Conservation (phyloP, 108 stramenopile species). For the Epithemia pelagica region DNA sequence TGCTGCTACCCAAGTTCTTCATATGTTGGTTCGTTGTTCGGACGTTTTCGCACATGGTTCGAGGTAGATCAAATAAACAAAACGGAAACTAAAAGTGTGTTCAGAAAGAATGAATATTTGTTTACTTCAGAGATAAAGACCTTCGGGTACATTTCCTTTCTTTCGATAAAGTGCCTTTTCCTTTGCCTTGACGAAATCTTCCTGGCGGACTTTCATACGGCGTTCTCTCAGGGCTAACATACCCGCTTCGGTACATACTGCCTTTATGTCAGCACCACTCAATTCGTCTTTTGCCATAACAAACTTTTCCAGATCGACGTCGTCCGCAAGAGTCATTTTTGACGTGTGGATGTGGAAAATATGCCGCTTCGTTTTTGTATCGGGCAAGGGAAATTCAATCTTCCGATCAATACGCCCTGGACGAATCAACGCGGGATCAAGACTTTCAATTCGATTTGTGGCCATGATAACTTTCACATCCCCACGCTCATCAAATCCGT, state of each 20-base stretch:
- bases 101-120: too few relatives aligned
- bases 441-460: conserved; percentile 96
- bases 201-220: conserved; percentile 98
- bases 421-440: conserved; percentile 98
- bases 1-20: too few relatives aligned
- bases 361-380: conserved; percentile 95
- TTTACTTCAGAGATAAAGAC: conserved; percentile 13
- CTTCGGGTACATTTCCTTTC: conserved; percentile 98
- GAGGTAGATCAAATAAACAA: too few relatives aligned
- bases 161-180: conserved; percentile 98
- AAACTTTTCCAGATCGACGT: conserved; percentile 97
- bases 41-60: too few relatives aligned
- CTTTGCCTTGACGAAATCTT: conserved; percentile 97
- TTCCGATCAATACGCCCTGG: conserved; percentile 99
- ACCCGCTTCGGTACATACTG: conserved; percentile 97
- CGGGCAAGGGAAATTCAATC: conserved; percentile 99
- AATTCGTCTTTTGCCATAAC: conserved; percentile 98
- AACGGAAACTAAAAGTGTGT: too few relatives aligned
- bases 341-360: conserved; percentile 98
- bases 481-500: conserved; percentile 97
- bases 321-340: conserved; percentile 90
- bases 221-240: conserved; percentile 97
- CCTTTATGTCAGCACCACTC: conserved; percentile 98
- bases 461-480: conserved; percentile 99
- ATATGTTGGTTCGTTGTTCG: too few relatives aligned